Conservation (phyloP, 2,329 filamentous ascomycete genomes). For the Golovinomyces cichoracearum region DNA sequence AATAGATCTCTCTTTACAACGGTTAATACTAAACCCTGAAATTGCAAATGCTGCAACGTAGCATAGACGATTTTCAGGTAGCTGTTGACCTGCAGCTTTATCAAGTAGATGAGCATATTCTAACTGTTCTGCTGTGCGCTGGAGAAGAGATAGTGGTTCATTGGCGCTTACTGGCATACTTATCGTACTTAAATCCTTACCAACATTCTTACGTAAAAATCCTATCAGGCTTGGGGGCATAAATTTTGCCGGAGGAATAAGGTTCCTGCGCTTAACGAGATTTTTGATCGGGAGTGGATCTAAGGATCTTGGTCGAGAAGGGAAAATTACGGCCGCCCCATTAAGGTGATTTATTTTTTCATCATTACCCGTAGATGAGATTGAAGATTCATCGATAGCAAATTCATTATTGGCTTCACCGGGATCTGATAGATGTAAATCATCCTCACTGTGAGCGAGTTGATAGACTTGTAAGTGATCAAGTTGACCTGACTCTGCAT, state of each 20-base stretch:
- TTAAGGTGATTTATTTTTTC: slow-evolving; percentile 20
- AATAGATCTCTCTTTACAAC: slow-evolving; percentile 71
- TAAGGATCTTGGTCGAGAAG: slow-evolving; percentile 48
- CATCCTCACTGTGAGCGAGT: slow-evolving; percentile 49
- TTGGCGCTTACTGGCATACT: slow-evolving; percentile 95
- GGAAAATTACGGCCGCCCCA: slow-evolving; percentile 48
- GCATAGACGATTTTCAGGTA: slow-evolving; percentile 43
- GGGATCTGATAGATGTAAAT: slow-evolving; percentile 24
- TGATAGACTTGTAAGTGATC: slow-evolving; percentile 40
- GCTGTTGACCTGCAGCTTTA: slow-evolving; percentile 36
- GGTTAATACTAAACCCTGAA: slow-evolving; percentile 54
- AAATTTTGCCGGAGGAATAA: slow-evolving; percentile 47
- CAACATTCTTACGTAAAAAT: slow-evolving; percentile 88
- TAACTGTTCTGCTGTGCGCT: slow-evolving; percentile 68
- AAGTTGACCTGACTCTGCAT: slow-evolving; percentile 46
- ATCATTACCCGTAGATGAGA: slow-evolving; percentile 32
- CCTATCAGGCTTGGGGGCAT: slow-evolving; percentile 75
- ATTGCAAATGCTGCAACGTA: slow-evolving; percentile 78
- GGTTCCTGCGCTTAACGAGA: slow-evolving; percentile 37
- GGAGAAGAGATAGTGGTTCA: slow-evolving; percentile 67
- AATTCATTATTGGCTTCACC: slow-evolving; percentile 26
- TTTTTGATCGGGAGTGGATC: slow-evolving; percentile 48
- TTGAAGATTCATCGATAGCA: slow-evolving; percentile 25
- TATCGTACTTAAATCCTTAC: slow-evolving; percentile 88
- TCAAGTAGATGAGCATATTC: slow-evolving; percentile 77